Evolutionary conservation across 2,329 filamentous ascomycete species (phyloP), one percentile per base, ranked within the genome.

Genomic region (Ceratocystis huliohia): DNA sequence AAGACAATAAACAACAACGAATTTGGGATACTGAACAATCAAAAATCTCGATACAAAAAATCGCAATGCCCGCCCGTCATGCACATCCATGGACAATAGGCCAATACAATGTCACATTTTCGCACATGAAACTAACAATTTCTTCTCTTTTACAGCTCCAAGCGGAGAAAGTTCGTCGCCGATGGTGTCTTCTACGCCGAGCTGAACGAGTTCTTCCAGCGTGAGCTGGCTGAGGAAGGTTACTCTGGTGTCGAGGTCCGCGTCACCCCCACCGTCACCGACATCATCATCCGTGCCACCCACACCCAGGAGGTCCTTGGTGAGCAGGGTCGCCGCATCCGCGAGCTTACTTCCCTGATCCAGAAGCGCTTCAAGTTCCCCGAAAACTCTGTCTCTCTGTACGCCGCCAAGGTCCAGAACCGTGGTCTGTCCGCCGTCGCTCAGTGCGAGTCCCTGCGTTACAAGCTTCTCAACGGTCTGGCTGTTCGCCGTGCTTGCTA

Each of bases 301-400:
- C 94, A 99, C 88, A 99, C 94, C 78, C 94, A 99, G 84, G 95
- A 99, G 85, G 95, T 99, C 74, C 91, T 99, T 77, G 94, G 94
- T 78, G 94, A 99, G 88, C 94, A 99, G 86, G 94, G 94, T 77
- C 92, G 94, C 84, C 91, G 94, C 84, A 99, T 99, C 81, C 93
- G 94, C 80, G 94, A 99, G 86, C 91, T 99, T 81, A 99, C 94
- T 79, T 96, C 91, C 76, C 88, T 99, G 79, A 99, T 99, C 86
- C 95, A 99, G 86, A 97, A 99, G 89, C 92, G 94, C 78, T 99
- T 99, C 90, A 96, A 96, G 86, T 99, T 99, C 88, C 93, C 94
- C 82, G 93, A 97, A 85, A 97, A 97, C 89, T 95, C 89, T 74
- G 94, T 99, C 79, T 97, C 94, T 73, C 91, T 99, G 77, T 99